phyloP scores from a whole-genome alignment of 2,329 filamentous ascomycete genomes.

The Colletotrichum kahawae region DNA sequence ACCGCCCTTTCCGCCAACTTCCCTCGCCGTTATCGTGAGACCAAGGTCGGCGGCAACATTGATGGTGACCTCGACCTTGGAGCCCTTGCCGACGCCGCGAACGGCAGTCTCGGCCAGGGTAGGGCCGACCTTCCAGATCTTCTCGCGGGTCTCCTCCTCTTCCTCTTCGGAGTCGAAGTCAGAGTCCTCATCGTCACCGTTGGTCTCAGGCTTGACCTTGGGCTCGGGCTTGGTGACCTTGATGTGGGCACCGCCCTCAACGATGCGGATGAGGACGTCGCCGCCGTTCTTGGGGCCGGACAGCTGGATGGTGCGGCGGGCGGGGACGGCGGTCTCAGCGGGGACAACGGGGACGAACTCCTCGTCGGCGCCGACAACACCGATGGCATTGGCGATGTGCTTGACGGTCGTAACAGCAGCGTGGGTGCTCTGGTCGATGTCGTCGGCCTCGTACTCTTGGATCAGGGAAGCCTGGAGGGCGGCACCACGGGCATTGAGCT shows the following conservation, averaged over 20 bases:
- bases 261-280: conserved; percentile 86
- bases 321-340: conserved; percentile 87
- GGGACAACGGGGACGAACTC: conserved; percentile 82
- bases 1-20: conserved; percentile 87
- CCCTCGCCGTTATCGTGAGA: conserved; percentile 80
- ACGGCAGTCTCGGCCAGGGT: conserved; percentile 86
- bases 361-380: conserved; percentile 73
- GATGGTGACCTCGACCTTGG: conserved; percentile 92
- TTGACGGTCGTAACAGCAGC: conserved; percentile 92
- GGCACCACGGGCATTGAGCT: conserved; percentile 86
- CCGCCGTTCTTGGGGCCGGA: conserved; percentile 79
- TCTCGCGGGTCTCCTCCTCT: conserved; percentile 85
- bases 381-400: conserved; percentile 87
- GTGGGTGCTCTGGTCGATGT: conserved; percentile 96
- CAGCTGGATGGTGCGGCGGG: conserved; percentile 83
- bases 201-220: conserved; percentile 73
- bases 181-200: conserved; percentile 66
- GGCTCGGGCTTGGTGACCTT: conserved; percentile 89
- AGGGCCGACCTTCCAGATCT: conserved; percentile 88
- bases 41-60: conserved; percentile 82
- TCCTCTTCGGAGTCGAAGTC: conserved; percentile 73
- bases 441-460: conserved; percentile 89
- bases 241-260: conserved; percentile 89
- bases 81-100: conserved; percentile 82
- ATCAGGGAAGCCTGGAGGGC: conserved; percentile 95